Base-by-base conservation (phyloP, 164 flowering plant species). In the Nelumbo lutea region DNA sequence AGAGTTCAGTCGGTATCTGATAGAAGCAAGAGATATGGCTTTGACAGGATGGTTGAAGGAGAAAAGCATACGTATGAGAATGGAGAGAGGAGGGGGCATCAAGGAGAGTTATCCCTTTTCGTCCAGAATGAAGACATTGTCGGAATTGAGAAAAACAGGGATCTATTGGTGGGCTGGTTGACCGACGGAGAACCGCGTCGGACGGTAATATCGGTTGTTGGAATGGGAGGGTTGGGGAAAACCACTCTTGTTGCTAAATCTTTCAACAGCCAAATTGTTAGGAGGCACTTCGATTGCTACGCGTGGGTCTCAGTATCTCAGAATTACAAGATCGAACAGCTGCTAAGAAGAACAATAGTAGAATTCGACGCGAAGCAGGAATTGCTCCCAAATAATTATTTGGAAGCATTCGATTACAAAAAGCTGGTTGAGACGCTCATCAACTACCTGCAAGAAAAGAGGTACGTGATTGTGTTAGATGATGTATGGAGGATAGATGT, bases 141-240 rank as follows among this genome's bases (percentile, higher is more conserved):
- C 39, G 89, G 89, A 2, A 78, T 86, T 59, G 82, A 80, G 0
- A 71, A 72, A 39, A 50, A 66, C 46, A 74, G 6, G 61, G 69
- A 67, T 9, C 51, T 39, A 42, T 44, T 86, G 39, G 38, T 79
- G 0, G 42, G 65, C 9, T 77, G 77, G 90, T 64, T 84, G 40
- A 42, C 46, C 6, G 81, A 74, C 3, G 84, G 59, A 5, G 84
- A 82, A 11, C 70, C 73, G 2, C 68, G 76, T 3, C 69, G 74
- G 5, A 73, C 61, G 11, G 66, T 82, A n/a, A 51, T 82, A 42
- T 80, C 88, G 27, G 68, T 87, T 59, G 75, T 79, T n/a, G 91
- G 91, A 3, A 83, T 83, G 86, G 87, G 86, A 1, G 91, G 91
- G 7, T 64, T 76, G 0, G 90, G 88, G 3, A 87, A 87, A 75